phyloP scores from a whole-genome alignment of 768 basidiomycete species.

The Termitomyces sp. region DNA sequence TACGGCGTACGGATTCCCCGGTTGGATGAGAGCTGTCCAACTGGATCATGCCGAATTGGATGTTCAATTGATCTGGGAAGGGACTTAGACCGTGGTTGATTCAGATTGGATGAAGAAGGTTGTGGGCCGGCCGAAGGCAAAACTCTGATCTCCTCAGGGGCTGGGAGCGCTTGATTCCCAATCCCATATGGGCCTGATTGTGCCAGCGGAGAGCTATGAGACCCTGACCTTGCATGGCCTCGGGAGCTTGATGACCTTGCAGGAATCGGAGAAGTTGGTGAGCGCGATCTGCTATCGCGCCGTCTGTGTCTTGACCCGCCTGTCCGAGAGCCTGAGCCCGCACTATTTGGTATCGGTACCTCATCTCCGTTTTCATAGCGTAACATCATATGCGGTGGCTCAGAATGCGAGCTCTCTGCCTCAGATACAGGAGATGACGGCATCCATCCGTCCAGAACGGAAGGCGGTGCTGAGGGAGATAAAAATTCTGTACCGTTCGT shows the following conservation, averaged over 20 bases:
- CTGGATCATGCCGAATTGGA: constrained; percentile 15
- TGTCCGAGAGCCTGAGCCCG: constrained; percentile 17
- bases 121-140: constrained; percentile 44
- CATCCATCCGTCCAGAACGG: constrained; percentile 38
- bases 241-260: constrained; percentile 19
- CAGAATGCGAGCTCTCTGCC: constrained; percentile 42
- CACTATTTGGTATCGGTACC: constrained; percentile 49
- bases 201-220: constrained; percentile 27
- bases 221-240: constrained; percentile 35
- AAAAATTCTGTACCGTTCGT: constrained; percentile 35
- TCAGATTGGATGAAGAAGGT: constrained; percentile 23
- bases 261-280: constrained; percentile 20
- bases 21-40: constrained; percentile 19
- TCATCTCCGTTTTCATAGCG: constrained; percentile 63
- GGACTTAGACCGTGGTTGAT: constrained; percentile 39
- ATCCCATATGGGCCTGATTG: constrained; percentile 21
- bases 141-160: constrained; percentile 61
- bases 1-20: constrained; percentile 16
- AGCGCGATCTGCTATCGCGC: constrained; percentile 20
- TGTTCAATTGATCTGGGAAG: constrained; percentile 36
- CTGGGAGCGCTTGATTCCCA: constrained; percentile 20
- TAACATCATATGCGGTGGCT: constrained; percentile 71
- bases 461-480: constrained; percentile 58
- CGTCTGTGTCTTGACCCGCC: constrained; percentile 19
- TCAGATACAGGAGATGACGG: constrained; percentile 41